phyloP scores from a whole-genome alignment of 2,329 filamentous ascomycete genomes.

The Paracoccidioides lutzii region DNA sequence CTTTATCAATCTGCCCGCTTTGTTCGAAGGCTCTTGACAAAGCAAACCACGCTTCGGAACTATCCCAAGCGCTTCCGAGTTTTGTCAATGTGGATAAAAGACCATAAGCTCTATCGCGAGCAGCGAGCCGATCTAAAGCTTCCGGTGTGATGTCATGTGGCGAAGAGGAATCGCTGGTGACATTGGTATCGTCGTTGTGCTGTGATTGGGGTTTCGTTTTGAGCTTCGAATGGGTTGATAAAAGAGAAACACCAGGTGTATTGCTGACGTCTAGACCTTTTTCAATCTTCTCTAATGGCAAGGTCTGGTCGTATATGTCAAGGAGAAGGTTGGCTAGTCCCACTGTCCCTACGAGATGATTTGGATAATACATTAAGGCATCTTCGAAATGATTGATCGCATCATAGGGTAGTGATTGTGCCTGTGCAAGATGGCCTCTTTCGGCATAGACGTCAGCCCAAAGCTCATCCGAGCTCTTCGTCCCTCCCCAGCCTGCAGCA shows the following conservation, averaged over 20 bases:
- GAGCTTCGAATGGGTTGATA: constrained; percentile 14
- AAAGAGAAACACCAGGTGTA: constrained; percentile 16
- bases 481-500: constrained; percentile 60
- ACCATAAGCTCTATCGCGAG: constrained; percentile 76
- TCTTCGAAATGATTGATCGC: constrained; percentile 71
- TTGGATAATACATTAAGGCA: constrained; percentile 62
- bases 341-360: constrained; percentile 70
- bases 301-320: constrained; percentile 58
- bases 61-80: constrained; percentile 77
- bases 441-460: constrained; percentile 76
- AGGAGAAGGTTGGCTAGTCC: constrained; percentile 74
- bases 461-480: constrained; percentile 69
- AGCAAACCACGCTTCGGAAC: constrained; percentile 83
- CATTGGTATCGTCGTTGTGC: not conserved
- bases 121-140: constrained; percentile 69
- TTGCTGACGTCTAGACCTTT: constrained; percentile 16
- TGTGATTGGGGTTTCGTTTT: not conserved
- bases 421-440: constrained; percentile 55
- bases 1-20: constrained; percentile 71
- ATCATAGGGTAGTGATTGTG: constrained; percentile 49
- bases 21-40: constrained; percentile 80
- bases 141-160: constrained; percentile 44
- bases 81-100: constrained; percentile 74
- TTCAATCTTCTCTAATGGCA: constrained; percentile 22
- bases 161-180: constrained; percentile 1